Evolutionary conservation across 176 grass and related monocot species (phyloP), one percentile per base, ranked within the genome.

Genomic region (Alloteropsis semialata): DNA sequence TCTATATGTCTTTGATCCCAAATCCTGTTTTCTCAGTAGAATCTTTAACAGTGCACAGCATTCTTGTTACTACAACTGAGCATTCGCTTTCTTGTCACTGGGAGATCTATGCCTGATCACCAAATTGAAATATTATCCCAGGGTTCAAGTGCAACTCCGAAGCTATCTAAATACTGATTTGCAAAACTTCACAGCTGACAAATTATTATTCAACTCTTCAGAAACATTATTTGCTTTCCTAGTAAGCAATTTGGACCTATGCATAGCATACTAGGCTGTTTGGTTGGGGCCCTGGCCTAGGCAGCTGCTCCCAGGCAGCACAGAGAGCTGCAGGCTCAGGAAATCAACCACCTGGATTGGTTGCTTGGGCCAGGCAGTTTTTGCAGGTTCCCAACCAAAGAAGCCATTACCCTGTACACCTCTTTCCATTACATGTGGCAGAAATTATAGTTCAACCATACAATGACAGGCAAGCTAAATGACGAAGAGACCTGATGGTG

Each of bases 141-240:
- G 0, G n/a, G 14, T 21, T 65, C 7, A 19, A 37, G 51, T 59
- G 27, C 32, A 57, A 10, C 18, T 39, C 19, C 19, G 6, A 53
- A 79, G 44, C n/a, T 36, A 85, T 37, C 48, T 77, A 84, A 42
- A 84, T 22, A 45, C 10, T 67, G n/a, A 30, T 74, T 53, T 51
- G 43, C 59, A 3, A 72, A 79, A 45, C 37, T 11, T 16, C 45
- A 61, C 5, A 22, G 2, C 22, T 62, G 1, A 53, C 7, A 51
- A 63, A 46, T 71, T 28, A 59, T 49, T 8, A 15, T 10, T 50
- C 0, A 62, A 72, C 44, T 39, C 66, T 72, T 33, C 13, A 21
- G 57, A 25, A 30, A 27, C 8, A 43, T 18, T n/a, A 2, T 49
- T 78, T 9, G 32, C n/a, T 9, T 43, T 77, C 8, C 3, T 5